Conservation (phyloP, 2,329 filamentous ascomycete species). For the Orbilia ellipsospora region DNA sequence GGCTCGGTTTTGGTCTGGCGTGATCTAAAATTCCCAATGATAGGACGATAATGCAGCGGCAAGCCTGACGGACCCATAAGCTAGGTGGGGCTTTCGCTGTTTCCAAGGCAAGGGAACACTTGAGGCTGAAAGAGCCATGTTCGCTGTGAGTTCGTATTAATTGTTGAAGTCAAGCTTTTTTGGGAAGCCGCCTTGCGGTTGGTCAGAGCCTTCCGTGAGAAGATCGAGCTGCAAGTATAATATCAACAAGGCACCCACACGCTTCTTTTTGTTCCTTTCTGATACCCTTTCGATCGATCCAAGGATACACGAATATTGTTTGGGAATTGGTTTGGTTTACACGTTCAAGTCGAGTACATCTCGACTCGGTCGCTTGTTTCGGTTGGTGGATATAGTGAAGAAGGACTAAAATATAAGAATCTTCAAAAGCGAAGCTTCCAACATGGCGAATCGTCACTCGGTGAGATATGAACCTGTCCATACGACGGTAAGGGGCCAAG, state of each 20-base stretch:
- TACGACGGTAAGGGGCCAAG: conserved; percentile 52
- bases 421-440: conserved; percentile 5
- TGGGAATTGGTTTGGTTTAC: conserved; percentile 16
- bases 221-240: conserved; percentile 18
- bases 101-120: conserved; percentile 19
- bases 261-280: neutral
- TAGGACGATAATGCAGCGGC: conserved; percentile 29
- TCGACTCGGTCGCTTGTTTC: conserved; percentile 14
- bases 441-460: conserved; percentile 46
- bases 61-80: conserved; percentile 31
- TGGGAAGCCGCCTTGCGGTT: too few relatives aligned
- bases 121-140: conserved; percentile 38
- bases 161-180: conserved; percentile 23
- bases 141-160: conserved; percentile 24
- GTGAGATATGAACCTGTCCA: conserved; percentile 56
- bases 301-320: conserved; percentile 5
- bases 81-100: conserved; percentile 4
- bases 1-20: conserved; percentile 24
- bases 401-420: neutral
- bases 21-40: conserved; percentile 20
- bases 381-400: conserved; percentile 8
- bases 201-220: conserved; percentile 3
- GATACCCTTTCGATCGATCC: neutral
- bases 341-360: conserved; percentile 6
- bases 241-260: conserved; percentile 35